A percentile compares a stretch with the other conserved stretches of the same genome.
Evolutionary conservation across 176 grass and related monocot species (phyloP).

Genomic region (Pontederia crassipes): DNA sequence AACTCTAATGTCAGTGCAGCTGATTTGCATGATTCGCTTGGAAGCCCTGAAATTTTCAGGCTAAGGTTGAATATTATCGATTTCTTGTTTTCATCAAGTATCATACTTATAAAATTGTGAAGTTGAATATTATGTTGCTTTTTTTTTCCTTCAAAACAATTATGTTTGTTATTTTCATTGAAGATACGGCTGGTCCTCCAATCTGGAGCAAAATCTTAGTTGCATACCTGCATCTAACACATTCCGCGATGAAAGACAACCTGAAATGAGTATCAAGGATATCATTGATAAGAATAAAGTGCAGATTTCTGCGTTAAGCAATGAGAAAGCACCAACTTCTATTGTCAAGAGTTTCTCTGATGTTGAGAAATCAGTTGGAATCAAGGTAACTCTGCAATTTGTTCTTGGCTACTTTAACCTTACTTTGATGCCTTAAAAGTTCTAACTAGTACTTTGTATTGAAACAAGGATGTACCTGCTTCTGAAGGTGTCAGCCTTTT

Average conservation of each 20-base stretch:
- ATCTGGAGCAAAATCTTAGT: slow-evolving; percentile 19
- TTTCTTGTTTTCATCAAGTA: background rate
- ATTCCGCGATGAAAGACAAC: slow-evolving; percentile 15
- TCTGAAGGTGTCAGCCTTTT: slow-evolving; percentile 40
- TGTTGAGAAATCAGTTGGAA: background rate
- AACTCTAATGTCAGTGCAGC: slow-evolving; percentile 54
- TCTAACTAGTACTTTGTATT: slow-evolving; percentile 21
- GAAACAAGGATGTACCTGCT: slow-evolving; percentile 34
- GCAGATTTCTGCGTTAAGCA: slow-evolving; percentile 18
- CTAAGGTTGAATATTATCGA: slow-evolving; percentile 47
- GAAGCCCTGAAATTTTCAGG: slow-evolving; percentile 58
- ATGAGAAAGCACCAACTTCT: slow-evolving; percentile 24
- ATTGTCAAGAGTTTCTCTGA: background rate
- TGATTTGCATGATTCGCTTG: slow-evolving; percentile 69
- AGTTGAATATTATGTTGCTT: background rate
- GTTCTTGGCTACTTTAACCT: background rate
- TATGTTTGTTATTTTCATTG: slow-evolving; percentile 18
- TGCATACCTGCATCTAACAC: slow-evolving; percentile 12
- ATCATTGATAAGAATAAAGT: slow-evolving; percentile 10
- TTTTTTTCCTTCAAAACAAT: background rate
- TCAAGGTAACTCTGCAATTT: background rate
- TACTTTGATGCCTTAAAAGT: background rate
- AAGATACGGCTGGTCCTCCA: slow-evolving; percentile 85
- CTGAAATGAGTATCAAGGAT: background rate
- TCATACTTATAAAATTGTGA: background rate